Evolutionary conservation across 345 rosid genomes (phyloP).

Genomic region (Erysimum cheiranthoides): DNA sequence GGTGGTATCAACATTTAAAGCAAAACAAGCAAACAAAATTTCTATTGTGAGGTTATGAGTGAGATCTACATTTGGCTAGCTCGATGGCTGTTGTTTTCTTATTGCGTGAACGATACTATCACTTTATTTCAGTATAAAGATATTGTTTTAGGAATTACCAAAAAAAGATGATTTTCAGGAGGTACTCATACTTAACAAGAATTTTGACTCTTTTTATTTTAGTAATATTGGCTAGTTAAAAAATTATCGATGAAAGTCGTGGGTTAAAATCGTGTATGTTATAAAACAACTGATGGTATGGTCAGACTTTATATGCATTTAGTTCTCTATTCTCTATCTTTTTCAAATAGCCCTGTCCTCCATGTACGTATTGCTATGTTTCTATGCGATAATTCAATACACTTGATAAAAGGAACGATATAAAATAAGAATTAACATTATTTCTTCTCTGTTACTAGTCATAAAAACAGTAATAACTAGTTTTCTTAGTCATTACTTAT

Average conservation of each 20-base stretch:
- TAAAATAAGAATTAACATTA: not conserved
- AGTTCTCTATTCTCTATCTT: not conserved
- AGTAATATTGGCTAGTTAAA: not conserved
- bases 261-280: not conserved
- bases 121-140: not conserved
- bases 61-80: slow-evolving; percentile 26
- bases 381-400: not conserved
- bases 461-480: not conserved
- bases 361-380: slow-evolving; percentile 1
- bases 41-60: slow-evolving; percentile 8
- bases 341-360: not conserved
- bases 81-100: slow-evolving; percentile 21
- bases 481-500: not conserved
- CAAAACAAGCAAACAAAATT: slow-evolving; percentile 13
- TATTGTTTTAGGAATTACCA: not conserved
- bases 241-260: not conserved
- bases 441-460: not conserved
- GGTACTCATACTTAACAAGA: not conserved
- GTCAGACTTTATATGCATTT: not conserved
- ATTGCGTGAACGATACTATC: slow-evolving; percentile 39
- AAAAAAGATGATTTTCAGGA: not conserved
- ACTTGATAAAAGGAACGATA: not conserved
- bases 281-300: not conserved
- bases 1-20: slow-evolving; percentile 25
- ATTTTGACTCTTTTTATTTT: not conserved